phyloP scores from a whole-genome alignment of 2,329 filamentous ascomycete species.

The Fusarium buxicola region DNA sequence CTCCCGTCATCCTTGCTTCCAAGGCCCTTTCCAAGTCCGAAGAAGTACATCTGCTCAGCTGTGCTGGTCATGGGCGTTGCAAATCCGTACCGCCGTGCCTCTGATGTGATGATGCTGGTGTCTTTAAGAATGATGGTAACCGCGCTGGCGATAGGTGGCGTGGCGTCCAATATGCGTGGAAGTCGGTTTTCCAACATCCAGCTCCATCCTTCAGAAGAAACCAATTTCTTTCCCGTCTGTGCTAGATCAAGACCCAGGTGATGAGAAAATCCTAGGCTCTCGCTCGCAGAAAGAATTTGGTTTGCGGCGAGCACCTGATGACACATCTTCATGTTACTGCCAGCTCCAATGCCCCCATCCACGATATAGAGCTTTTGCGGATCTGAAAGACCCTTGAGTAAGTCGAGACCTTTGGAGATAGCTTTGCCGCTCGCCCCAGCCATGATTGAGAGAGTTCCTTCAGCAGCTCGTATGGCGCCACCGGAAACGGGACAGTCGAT shows the following conservation, averaged over 20 bases:
- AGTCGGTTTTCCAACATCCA: conserved; percentile 73
- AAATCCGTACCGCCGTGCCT: conserved; percentile 68
- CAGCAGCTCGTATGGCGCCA: conserved; percentile 58
- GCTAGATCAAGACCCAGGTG: conserved; percentile 64
- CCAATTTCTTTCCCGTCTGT: conserved; percentile 56
- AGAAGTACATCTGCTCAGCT: conserved; percentile 74
- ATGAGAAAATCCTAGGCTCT: conserved; percentile 70
- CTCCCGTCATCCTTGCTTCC: conserved; percentile 25
- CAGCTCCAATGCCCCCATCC: conserved; percentile 69
- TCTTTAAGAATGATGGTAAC: conserved; percentile 72
- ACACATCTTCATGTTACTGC: conserved; percentile 76
- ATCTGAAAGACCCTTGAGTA: conserved; percentile 74
- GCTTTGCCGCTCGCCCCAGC: conserved; percentile 69
- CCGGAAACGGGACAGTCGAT: conserved; percentile 54
- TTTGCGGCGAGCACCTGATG: conserved; percentile 74
- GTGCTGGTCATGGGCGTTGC: conserved; percentile 69
- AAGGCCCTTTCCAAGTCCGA: conserved; percentile 67
- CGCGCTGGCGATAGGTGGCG: conserved; percentile 68
- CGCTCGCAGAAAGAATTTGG: conserved; percentile 70
- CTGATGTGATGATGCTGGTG: conserved; percentile 74
- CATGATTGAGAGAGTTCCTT: conserved; percentile 79
- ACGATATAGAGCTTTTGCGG: conserved; percentile 71
- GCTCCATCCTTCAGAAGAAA: conserved; percentile 63
- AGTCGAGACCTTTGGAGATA: conserved; percentile 65
- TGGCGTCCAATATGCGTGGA: conserved; percentile 64